These are phyloP conservation scores for Balamuthia mandrillaris DNA, from an alignment of 208 protist genomes.

Conservation along the genomic window DNA sequence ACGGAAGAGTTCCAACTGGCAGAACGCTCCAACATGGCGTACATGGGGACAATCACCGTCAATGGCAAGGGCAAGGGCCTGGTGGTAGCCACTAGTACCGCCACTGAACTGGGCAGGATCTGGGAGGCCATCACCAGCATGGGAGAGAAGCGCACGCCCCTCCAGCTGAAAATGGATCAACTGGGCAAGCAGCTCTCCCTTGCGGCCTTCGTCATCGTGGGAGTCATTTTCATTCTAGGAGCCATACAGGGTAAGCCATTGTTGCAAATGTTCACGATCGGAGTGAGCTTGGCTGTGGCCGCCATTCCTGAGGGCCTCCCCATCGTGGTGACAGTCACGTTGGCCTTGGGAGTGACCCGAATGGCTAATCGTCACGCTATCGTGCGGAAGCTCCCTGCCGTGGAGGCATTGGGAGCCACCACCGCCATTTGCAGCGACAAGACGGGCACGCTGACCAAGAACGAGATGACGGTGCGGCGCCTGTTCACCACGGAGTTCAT, in stretches of 20 bases:
- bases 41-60: conserved; percentile 67
- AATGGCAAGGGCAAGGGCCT: conserved; percentile 78
- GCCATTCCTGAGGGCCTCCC: conserved; percentile 97
- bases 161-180: conserved; percentile 83
- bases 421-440: conserved; percentile 98
- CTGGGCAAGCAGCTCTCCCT: conserved; percentile 46
- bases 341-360: conserved; percentile 61
- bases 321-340: conserved; percentile 55
- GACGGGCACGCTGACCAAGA: conserved; percentile 95
- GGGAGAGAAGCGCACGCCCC: conserved; percentile 84
- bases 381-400: conserved; percentile 39
- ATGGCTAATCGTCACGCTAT: conserved; percentile 82
- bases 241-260: conserved; percentile 67
- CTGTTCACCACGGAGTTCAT: conserved; percentile 27
- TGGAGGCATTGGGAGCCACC: conserved; percentile 84
- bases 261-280: conserved; percentile 91
- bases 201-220: conserved; percentile 65
- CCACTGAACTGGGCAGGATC: conserved; percentile 92
- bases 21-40: conserved; percentile 80
- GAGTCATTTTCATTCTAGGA: conserved; percentile 40
- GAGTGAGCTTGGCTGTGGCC: conserved; percentile 93
- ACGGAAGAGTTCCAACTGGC: not conserved
- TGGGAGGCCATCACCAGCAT: conserved; percentile 78
- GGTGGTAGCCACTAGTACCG: conserved; percentile 84
- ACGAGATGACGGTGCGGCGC: conserved; percentile 85